A percentile compares a stretch with the other conserved stretches of the same genome.
phyloP scores from a whole-genome alignment of 129 eudicot species.

The Arctium lappa region DNA sequence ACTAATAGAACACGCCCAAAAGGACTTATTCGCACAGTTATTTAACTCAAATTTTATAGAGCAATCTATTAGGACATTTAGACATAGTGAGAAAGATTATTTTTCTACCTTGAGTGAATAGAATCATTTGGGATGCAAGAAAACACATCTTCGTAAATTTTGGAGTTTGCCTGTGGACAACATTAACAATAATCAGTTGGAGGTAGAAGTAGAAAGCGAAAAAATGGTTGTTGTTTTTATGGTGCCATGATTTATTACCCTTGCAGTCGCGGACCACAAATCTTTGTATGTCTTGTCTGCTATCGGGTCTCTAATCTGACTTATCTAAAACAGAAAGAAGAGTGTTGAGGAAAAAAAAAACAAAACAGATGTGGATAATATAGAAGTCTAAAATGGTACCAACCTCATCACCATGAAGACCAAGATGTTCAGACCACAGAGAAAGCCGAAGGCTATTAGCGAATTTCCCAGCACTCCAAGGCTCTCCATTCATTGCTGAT shows the following conservation, averaged over 20 bases:
- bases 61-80: not conserved
- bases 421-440: constrained; percentile 95
- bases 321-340: constrained; percentile 41
- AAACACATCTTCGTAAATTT: constrained; percentile 77
- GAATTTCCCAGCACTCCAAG: constrained; percentile 91
- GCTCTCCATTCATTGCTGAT: constrained; percentile 78
- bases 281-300: constrained; percentile 71
- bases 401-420: constrained; percentile 68
- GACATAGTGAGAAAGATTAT: not conserved
- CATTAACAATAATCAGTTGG: constrained; percentile 12
- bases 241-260: constrained; percentile 39
- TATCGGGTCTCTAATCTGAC: constrained; percentile 64
- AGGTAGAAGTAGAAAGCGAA: not conserved
- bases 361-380: not conserved
- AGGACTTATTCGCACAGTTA: not conserved
- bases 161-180: constrained; percentile 58
- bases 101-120: constrained; percentile 76
- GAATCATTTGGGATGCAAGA: constrained; percentile 83
- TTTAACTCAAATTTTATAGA: not conserved
- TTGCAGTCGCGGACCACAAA: constrained; percentile 79
- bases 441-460: constrained; percentile 66
- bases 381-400: constrained; percentile 20
- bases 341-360: not conserved
- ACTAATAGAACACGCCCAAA: not conserved
- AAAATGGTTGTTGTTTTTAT: not conserved